Base-by-base conservation (phyloP, 2,329 filamentous ascomycete species). In the Diaporthe ilicicola region DNA sequence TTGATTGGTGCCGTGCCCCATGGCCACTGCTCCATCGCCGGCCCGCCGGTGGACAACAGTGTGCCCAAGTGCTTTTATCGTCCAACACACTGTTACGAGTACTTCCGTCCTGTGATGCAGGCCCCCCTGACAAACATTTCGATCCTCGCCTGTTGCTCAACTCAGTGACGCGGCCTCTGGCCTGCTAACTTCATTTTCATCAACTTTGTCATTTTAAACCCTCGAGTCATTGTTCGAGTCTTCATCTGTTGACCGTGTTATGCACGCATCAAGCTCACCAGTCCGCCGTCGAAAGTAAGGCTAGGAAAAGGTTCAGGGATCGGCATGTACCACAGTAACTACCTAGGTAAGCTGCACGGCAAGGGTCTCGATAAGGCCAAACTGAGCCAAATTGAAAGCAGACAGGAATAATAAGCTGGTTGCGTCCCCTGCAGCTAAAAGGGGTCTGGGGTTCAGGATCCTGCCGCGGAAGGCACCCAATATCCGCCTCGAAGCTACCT, bases 291-390 rank as follows among this genome's bases (percentile, higher is more conserved):
- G 59, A 27, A 62, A 46, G 59, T 62, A 62, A 17, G 59, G 59
- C 59, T 62, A 64, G 59, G 59, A 50, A 19, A 62, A 62, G 42
- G 42, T 48, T 32, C 59, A 62, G 59, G 59, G 42, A 64, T 64
- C 59, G 59, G 59, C 37, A 64, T 64, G 59, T 50, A 64, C 50
- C 59, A 15, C n/a, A 50, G 44, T 37, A 50, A 42, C 42, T 50
- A 64, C 50, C 59, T 22, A n/a, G 50, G 44, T 37, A 50, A 42
- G 59, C 59, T 50, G 59, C 59, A 64, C 19, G 29, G 29, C 59
- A 64, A 64, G 59, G 59, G 59, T 64, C 59, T 64, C 59, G 59
- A 64, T 64, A 64, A 64, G 44, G 59, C 44, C 42, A 62, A 48
- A 34, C 42, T 27, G 59, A 62, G 42, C 59, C 59, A 50, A 50